Percentiles rank a stretch among this genome's conserved stretches.
phyloP scores from a whole-genome alignment of 2,329 filamentous ascomycete genomes.

The Talaromyces sp. region DNA sequence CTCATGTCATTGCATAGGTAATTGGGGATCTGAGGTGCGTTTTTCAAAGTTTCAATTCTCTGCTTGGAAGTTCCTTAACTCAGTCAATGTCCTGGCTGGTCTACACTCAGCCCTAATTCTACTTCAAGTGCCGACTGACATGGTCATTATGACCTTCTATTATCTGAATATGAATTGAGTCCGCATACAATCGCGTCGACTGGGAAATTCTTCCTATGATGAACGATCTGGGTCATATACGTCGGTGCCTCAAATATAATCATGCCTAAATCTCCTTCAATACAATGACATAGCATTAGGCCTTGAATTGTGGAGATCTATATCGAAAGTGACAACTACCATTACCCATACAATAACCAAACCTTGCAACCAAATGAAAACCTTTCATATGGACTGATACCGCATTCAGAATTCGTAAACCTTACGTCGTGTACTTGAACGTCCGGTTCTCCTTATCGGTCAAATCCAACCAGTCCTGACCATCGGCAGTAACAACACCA shows the following conservation, averaged over 20 bases:
- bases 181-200: too few relatives aligned
- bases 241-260: neutral
- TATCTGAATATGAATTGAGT: too few relatives aligned
- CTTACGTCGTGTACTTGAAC: slow-evolving; percentile 13
- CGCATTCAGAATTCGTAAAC: neutral
- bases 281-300: neutral
- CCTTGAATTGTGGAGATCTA: neutral
- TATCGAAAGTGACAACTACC: neutral
- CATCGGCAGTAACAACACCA: slow-evolving; percentile 9
- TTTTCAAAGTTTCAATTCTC: too few relatives aligned
- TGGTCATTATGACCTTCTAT: neutral
- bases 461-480: slow-evolving; percentile 13
- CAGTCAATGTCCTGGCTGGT: neutral
- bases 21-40: neutral
- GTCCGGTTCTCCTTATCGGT: slow-evolving; percentile 10
- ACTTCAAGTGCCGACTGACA: too few relatives aligned
- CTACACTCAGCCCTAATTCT: neutral
- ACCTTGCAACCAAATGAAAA: too few relatives aligned
- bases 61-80: neutral
- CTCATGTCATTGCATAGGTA: neutral
- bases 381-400: too few relatives aligned
- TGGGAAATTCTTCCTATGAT: too few relatives aligned
- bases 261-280: neutral
- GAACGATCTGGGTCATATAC: too few relatives aligned
- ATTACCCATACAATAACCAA: neutral